Percentiles rank a stretch among this genome's conserved stretches.
Evolutionary conservation across 768 basidiomycete genomes (phyloP).

Genomic region (Trametes cubensis): DNA sequence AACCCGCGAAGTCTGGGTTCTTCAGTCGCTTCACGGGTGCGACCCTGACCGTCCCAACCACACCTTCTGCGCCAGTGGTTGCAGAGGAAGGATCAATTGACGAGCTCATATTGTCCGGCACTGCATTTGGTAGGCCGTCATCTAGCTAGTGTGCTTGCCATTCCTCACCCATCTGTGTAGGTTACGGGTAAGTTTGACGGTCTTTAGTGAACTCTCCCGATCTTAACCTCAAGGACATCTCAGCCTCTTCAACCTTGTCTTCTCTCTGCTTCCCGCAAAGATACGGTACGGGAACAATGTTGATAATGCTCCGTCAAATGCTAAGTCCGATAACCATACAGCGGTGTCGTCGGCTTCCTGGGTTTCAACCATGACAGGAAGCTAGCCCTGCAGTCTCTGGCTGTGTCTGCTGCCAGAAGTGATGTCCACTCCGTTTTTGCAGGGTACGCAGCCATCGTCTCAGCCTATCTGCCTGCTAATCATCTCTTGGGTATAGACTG

Average conservation of each 20-base stretch:
- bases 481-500: slow-evolving; percentile 43
- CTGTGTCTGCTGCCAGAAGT: slow-evolving; percentile 62
- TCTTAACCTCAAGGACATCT: slow-evolving; percentile 39
- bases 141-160: not conserved
- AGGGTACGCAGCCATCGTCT: slow-evolving; percentile 49
- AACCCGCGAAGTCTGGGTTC: slow-evolving; percentile 28
- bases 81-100: slow-evolving; percentile 59
- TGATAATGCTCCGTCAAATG: not conserved
- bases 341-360: slow-evolving; percentile 72
- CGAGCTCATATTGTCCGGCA: slow-evolving; percentile 72
- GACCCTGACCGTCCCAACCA: slow-evolving; percentile 25
- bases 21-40: slow-evolving; percentile 33
- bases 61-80: slow-evolving; percentile 28
- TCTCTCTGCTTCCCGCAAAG: slow-evolving; percentile 73
- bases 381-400: slow-evolving; percentile 67
- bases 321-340: slow-evolving; percentile 32
- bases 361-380: slow-evolving; percentile 75
- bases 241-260: slow-evolving; percentile 79
- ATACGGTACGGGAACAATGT: slow-evolving; percentile 52
- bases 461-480: not conserved
- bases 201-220: not conserved
- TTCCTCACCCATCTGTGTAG: slow-evolving; percentile 20
- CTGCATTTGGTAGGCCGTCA: slow-evolving; percentile 63
- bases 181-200: slow-evolving; percentile 32
- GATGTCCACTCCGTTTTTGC: slow-evolving; percentile 81